Evolutionary conservation across 164 flowering plant species (phyloP), one percentile per base, ranked within the genome.

Genomic region (Stephania yunnanensis): DNA sequence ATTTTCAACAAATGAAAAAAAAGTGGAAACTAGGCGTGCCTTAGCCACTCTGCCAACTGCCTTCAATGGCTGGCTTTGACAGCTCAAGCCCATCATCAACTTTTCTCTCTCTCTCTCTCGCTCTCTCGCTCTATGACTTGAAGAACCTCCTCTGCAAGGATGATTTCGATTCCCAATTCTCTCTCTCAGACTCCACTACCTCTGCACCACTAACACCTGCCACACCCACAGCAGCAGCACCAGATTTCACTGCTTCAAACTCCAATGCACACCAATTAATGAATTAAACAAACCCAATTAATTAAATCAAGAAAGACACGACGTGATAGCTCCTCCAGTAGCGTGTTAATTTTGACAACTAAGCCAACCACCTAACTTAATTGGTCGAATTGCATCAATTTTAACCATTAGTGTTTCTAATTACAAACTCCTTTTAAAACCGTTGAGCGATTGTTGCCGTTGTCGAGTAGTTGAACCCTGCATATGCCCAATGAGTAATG

Each of bases 211-310:
- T 25, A 50, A 5, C 53, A 10, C n/a, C 55, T 25, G 72, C 53
- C 12, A 22, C 50, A 9, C 2, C 58, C 10, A 11, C 55, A 45
- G 46, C 72, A 45, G 46, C 72, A 5, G 52, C 12, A 45, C 5
- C 19, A 69, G 63, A 12, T 20, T 10, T 42, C 46, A 15, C 72
- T 69, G 72, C 29, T 72, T 72, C 79, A 72, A 72, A 77, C 66
- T 77, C 68, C 75, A 77, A 77, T 6, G 72, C 75, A 73, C 68
- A 30, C 79, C 68, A 20, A 22, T 65, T 5, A 55, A 7, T 19
- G 4, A 19, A 30, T 7, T 7, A 3, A 2, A 15, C 50, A 72
- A 31, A 48, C 10, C 22, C 12, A 55, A 19, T 58, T 36, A 55
- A 19, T 58, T 36, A 45, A 20, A 70, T 1, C 1, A 20, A 58